These are phyloP conservation scores for Populus ilicifolia DNA, from an alignment of 345 rosid species.

Conservation along the genomic window DNA sequence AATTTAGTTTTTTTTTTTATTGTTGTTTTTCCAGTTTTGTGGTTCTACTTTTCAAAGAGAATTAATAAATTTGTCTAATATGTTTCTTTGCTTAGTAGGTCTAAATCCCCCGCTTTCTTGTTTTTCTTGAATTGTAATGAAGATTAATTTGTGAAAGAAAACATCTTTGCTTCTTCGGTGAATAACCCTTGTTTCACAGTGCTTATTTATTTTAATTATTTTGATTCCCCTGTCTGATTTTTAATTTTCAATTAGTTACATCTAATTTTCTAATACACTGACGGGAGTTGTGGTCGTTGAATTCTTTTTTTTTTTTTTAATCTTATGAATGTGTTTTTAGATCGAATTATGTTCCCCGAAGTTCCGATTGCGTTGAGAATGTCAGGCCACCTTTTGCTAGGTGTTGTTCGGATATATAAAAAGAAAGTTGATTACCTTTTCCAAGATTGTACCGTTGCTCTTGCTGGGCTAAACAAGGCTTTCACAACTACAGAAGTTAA, in stretches of 20 bases:
- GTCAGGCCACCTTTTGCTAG: slow-evolving; percentile 82
- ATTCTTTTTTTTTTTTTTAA: not conserved
- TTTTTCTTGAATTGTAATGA: no score
- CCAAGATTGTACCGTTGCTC: slow-evolving; percentile 53
- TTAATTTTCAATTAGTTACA: not conserved
- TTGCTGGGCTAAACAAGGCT: slow-evolving; percentile 53
- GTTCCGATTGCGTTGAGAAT: slow-evolving; percentile 79
- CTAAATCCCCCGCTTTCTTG: not conserved
- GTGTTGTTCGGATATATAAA: slow-evolving; percentile 81
- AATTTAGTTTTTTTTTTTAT: no score
- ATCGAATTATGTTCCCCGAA: slow-evolving; percentile 61
- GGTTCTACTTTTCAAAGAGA: not conserved
- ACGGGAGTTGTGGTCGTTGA: no score
- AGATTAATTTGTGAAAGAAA: not conserved
- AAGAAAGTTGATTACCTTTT: slow-evolving; percentile 83
- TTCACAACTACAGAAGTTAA: slow-evolving; percentile 46
- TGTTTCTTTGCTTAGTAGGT: not conserved
- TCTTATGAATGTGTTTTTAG: slow-evolving; percentile 26
- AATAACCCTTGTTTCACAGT: not conserved
- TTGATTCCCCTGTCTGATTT: not conserved
- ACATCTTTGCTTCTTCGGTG: not conserved
- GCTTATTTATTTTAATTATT: no score
- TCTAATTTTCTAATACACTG: no score
- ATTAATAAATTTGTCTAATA: not conserved
- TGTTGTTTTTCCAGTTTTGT: no score